Evolutionary conservation across 2,329 filamentous ascomycete genomes (phyloP).

Genomic region (Trichophyton benhamiae): DNA sequence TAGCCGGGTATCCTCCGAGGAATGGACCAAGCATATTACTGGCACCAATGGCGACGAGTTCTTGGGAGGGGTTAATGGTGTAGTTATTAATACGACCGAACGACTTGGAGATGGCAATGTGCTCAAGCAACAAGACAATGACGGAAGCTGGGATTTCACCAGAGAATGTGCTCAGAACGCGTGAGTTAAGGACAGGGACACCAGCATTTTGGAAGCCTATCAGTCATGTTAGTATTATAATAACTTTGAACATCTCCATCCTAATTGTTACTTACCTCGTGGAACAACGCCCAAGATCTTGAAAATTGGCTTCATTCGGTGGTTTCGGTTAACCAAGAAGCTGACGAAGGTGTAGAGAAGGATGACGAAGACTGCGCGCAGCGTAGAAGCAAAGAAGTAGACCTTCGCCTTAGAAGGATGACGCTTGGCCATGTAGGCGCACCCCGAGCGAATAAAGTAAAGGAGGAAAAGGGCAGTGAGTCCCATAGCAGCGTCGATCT

Average conservation of each 20-base stretch:
- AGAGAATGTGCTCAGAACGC: conserved; percentile 56
- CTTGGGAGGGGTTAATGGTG: conserved; percentile 86
- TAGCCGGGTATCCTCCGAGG: conserved; percentile 81
- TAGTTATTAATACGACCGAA: conserved; percentile 96
- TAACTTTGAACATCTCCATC: not conserved
- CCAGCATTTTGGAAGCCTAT: conserved; percentile 66
- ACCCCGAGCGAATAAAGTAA: conserved; percentile 58
- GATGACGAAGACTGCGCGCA: conserved; percentile 85
- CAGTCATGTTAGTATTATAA: conserved; percentile 4
- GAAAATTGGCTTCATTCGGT: conserved; percentile 53
- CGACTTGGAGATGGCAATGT: conserved; percentile 93
- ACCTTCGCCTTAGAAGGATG: conserved; percentile 57
- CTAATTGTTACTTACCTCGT: conserved; percentile 41
- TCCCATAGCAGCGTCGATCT: conserved; percentile 75
- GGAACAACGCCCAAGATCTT: conserved; percentile 65
- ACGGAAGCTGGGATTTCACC: conserved; percentile 69
- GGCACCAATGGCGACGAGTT: conserved; percentile 86
- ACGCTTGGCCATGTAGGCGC: conserved; percentile 55
- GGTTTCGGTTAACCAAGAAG: conserved; percentile 66
- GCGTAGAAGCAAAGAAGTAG: conserved; percentile 82
- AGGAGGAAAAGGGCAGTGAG: conserved; percentile 68
- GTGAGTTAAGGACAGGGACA: conserved; percentile 54
- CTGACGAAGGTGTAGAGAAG: conserved; percentile 84
- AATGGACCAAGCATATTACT: conserved; percentile 85
- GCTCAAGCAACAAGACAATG: conserved; percentile 91